Conservation (phyloP, 2,329 filamentous ascomycete genomes). For the Bipolaris oryzae region DNA sequence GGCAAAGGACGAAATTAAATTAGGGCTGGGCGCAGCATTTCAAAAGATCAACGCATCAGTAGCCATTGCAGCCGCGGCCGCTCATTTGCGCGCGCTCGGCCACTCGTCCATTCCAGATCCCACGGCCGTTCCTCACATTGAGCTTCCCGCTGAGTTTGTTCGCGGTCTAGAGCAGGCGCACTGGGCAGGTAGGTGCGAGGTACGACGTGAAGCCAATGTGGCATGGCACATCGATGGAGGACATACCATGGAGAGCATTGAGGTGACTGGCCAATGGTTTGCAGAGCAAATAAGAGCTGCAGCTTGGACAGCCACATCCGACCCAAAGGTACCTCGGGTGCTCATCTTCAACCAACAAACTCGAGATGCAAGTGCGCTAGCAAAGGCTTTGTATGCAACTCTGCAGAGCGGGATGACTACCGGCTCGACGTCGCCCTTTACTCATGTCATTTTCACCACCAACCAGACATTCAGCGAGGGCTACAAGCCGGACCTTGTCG, state of each 20-base stretch:
- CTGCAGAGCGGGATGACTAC: slow-evolving; percentile 49
- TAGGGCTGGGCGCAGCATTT: slow-evolving; percentile 67
- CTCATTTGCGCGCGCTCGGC: slow-evolving; percentile 60
- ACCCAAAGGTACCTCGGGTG: slow-evolving; percentile 54
- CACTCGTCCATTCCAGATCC: slow-evolving; percentile 49
- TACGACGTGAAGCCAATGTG: slow-evolving; percentile 59
- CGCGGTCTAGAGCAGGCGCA: slow-evolving; percentile 69
- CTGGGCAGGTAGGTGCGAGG: slow-evolving; percentile 80
- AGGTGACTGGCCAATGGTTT: slow-evolving; percentile 79
- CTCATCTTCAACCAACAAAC: slow-evolving; percentile 95
- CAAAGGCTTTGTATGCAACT: slow-evolving; percentile 66
- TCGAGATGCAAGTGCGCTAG: slow-evolving; percentile 71
- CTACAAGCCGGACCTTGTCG: slow-evolving; percentile 68
- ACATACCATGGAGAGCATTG: slow-evolving; percentile 84
- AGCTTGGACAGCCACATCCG: slow-evolving; percentile 36
- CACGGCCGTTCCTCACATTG: slow-evolving; percentile 36
- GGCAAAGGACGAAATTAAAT: slow-evolving; percentile 52
- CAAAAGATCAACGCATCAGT: slow-evolving; percentile 68
- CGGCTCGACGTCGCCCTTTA: slow-evolving; percentile 60
- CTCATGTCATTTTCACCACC: slow-evolving; percentile 78
- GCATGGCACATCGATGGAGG: slow-evolving; percentile 87
- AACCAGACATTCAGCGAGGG: slow-evolving; percentile 71
- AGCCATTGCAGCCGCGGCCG: slow-evolving; percentile 63
- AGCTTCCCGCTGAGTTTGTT: slow-evolving; percentile 66
- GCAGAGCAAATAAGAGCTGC: slow-evolving; percentile 51